A percentile compares a stretch with the other conserved stretches of the same genome.
These are phyloP conservation scores for Aspergillus arachidicola DNA, from an alignment of 2,329 filamentous ascomycete genomes.

Conservation along the genomic window DNA sequence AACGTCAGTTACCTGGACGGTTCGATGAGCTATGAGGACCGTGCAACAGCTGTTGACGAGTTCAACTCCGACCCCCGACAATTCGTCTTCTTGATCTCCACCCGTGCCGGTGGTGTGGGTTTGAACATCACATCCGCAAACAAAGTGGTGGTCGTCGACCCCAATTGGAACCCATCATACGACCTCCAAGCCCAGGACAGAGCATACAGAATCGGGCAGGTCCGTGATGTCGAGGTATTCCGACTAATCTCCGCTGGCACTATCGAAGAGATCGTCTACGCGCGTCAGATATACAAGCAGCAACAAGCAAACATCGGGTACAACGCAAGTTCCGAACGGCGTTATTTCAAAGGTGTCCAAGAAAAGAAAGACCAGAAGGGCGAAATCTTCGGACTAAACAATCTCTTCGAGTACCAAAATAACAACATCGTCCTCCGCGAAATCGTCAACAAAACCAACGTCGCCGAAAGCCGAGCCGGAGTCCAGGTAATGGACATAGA, in stretches of 20 bases:
- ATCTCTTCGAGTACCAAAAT: conserved; percentile 80
- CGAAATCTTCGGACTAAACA: conserved; percentile 88
- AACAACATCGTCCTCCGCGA: conserved; percentile 83
- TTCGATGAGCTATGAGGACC: conserved; percentile 77
- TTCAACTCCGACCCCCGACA: conserved; percentile 87
- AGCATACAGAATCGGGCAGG: conserved; percentile 93
- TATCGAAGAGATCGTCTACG: conserved; percentile 96
- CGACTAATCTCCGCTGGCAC: conserved; percentile 87
- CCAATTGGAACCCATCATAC: conserved; percentile 95
- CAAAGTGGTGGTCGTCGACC: conserved; percentile 95
- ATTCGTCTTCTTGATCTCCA: conserved; percentile 95
- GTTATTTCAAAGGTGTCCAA: conserved; percentile 95
- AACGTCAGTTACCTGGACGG: conserved; percentile 91
- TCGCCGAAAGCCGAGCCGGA: conserved; percentile 87
- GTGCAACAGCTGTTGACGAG: conserved; percentile 78
- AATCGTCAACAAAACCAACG: conserved; percentile 97
- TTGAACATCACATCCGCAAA: conserved; percentile 97
- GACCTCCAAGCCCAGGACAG: conserved; percentile 96
- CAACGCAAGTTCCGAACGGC: conserved; percentile 84
- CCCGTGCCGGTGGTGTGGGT: conserved; percentile 87
- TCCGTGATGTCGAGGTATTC: conserved; percentile 91
- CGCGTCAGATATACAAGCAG: conserved; percentile 97
- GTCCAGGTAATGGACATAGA: conserved; percentile 79
- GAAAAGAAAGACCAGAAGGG: conserved; percentile 80
- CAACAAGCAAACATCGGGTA: conserved; percentile 98